Percentiles rank a stretch among this genome's conserved stretches.
phyloP scores from a whole-genome alignment of 345 rosid species.

The Kernera saxatilis region DNA sequence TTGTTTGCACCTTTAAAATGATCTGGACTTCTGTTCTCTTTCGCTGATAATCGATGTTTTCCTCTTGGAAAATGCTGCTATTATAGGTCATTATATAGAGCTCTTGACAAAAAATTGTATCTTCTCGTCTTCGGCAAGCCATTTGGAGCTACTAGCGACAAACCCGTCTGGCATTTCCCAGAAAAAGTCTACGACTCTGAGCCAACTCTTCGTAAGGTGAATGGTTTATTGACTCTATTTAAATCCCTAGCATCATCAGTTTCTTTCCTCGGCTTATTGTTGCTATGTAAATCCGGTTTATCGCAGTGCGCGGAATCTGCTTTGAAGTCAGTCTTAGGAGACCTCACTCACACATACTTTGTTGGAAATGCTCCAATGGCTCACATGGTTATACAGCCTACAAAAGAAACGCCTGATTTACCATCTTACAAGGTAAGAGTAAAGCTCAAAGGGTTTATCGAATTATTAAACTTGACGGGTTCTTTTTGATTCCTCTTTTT shows the following conservation, averaged over 20 bases:
- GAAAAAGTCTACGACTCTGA: constrained; percentile 81
- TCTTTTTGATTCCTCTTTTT: background rate
- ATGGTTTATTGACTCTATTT: background rate
- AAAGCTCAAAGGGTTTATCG: background rate
- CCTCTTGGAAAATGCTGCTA: background rate
- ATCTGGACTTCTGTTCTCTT: background rate
- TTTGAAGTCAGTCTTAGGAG: constrained; percentile 63
- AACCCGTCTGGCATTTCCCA: constrained; percentile 93
- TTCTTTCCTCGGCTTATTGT: background rate
- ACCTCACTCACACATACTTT: constrained; percentile 80
- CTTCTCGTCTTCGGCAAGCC: constrained; percentile 70
- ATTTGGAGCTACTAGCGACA: constrained; percentile 46
- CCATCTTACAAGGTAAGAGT: constrained; percentile 56
- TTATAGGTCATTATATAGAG: constrained; percentile 68
- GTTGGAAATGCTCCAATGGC: constrained; percentile 99
- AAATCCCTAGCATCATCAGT: background rate
- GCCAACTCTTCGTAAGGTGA: constrained; percentile 69
- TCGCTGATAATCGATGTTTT: background rate
- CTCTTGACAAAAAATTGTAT: constrained; percentile 81
- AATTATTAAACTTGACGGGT: background rate
- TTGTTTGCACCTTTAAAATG: background rate
- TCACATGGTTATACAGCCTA: constrained; percentile 54
- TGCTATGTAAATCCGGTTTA: background rate
- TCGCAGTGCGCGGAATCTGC: constrained; percentile 96
- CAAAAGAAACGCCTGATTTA: constrained; percentile 35